A percentile compares a stretch with the other conserved stretches of the same genome.
phyloP scores from a whole-genome alignment of 2,329 filamentous ascomycete species.

The Pochonia chlamydosporia region DNA sequence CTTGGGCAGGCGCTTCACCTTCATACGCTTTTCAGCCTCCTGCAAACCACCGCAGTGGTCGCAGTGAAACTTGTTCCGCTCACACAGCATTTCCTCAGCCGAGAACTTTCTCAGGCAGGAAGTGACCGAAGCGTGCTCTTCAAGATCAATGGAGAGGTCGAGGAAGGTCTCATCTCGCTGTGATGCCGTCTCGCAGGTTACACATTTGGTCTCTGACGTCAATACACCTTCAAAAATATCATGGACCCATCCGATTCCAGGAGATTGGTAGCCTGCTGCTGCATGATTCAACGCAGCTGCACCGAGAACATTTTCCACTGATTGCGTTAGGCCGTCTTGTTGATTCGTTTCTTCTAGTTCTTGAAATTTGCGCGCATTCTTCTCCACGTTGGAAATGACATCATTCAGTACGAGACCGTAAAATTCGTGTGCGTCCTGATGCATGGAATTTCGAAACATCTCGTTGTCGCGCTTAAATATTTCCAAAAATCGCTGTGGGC shows the following conservation, averaged over 20 bases:
- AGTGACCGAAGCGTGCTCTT: constrained; percentile 92
- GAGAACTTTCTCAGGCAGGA: constrained; percentile 95
- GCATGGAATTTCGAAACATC: constrained; percentile 95
- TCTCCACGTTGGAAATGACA: constrained; percentile 88
- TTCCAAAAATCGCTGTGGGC: constrained; percentile 87
- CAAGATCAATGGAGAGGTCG: constrained; percentile 91
- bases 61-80: constrained; percentile 98
- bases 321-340: constrained; percentile 42
- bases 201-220: constrained; percentile 91
- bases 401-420: constrained; percentile 93
- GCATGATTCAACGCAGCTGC: constrained; percentile 29
- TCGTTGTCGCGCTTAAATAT: constrained; percentile 93
- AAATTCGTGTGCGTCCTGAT: constrained; percentile 97
- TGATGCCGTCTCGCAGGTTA: constrained; percentile 93
- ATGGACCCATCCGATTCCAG: constrained; percentile 83
- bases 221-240: constrained; percentile 93
- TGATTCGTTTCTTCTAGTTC: constrained; percentile 37
- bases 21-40: constrained; percentile 98
- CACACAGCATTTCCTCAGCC: constrained; percentile 96
- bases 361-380: constrained; percentile 65
- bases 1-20: constrained; percentile 89
- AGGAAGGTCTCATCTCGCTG: constrained; percentile 94
- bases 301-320: constrained; percentile 37
- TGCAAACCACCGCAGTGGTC: constrained; percentile 94
- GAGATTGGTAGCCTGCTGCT: constrained; percentile 42